These are phyloP conservation scores for Lentinula edodes DNA, from an alignment of 768 basidiomycete genomes.

Conservation along the genomic window DNA sequence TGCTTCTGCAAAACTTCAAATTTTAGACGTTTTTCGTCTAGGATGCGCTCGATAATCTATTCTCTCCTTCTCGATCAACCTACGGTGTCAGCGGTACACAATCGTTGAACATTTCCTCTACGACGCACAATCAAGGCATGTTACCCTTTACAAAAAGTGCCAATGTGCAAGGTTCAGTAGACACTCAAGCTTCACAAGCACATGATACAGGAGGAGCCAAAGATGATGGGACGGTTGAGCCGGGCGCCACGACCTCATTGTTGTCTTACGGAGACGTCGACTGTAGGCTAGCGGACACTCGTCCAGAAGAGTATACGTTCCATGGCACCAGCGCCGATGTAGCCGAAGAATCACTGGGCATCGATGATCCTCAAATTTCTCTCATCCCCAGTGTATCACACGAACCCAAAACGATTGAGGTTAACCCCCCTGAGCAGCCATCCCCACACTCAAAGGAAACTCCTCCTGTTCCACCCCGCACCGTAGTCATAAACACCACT, in stretches of 20 bases:
- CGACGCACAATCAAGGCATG: background rate
- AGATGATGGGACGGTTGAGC: background rate
- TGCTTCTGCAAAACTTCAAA: background rate
- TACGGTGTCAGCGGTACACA: conserved; percentile 44
- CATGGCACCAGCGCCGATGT: background rate
- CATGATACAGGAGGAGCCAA: background rate
- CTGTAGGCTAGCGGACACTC: background rate
- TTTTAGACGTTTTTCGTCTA: conserved; percentile 19
- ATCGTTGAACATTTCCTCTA: background rate
- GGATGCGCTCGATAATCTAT: conserved; percentile 62
- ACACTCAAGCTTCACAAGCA: background rate
- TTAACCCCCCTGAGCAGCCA: background rate
- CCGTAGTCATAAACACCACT: background rate
- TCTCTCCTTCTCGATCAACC: conserved; percentile 67
- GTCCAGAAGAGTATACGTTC: background rate
- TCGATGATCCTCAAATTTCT: background rate
- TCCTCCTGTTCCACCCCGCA: conserved; percentile 51
- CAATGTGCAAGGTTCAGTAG: background rate
- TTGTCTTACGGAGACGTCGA: background rate
- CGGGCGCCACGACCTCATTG: too few relatives aligned
- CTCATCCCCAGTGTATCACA: background rate
- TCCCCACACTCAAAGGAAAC: conserved; percentile 80
- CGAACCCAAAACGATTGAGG: background rate
- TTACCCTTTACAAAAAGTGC: background rate
- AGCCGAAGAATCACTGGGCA: background rate